These are phyloP conservation scores for Cladorrhinum sp. DNA, from an alignment of 2,329 filamentous ascomycete species.

Conservation along the genomic window DNA sequence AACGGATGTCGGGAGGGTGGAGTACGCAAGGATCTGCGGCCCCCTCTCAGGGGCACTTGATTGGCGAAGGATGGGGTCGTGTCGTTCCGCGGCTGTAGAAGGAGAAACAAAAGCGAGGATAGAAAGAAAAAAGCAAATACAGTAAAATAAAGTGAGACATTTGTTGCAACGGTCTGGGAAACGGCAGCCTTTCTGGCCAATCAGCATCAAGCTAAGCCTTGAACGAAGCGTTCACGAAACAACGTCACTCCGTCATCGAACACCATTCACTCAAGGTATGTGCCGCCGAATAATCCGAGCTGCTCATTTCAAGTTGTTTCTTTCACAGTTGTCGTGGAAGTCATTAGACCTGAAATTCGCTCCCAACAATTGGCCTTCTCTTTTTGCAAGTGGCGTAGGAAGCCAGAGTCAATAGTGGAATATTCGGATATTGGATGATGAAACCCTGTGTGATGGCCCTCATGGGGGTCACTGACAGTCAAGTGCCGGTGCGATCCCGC, in stretches of 20 bases:
- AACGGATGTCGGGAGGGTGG: not conserved
- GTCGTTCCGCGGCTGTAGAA: not conserved
- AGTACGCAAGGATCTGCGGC: not conserved
- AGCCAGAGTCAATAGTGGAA: not conserved
- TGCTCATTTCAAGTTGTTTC: no score
- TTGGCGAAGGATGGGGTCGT: not conserved
- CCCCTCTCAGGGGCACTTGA: not conserved
- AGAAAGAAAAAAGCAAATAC: slow-evolving; percentile 6
- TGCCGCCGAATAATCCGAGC: no score
- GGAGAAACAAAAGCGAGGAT: not conserved
- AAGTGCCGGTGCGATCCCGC: slow-evolving; percentile 9
- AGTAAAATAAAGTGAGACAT: slow-evolving; percentile 21
- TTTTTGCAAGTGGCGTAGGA: no score
- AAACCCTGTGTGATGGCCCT: not conserved
- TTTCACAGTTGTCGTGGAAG: no score
- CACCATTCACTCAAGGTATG: not conserved
- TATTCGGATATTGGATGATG: not conserved
- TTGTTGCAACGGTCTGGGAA: slow-evolving; percentile 22
- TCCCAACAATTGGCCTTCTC: no score
- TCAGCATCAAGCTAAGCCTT: not conserved
- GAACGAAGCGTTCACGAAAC: not conserved
- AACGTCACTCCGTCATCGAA: not conserved
- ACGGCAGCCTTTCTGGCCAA: slow-evolving; percentile 16
- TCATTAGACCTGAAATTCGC: no score
- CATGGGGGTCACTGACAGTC: not conserved